Percentiles rank a stretch among this genome's conserved stretches.
Evolutionary conservation across 495 filamentous ascomycete genomes (phyloP).

Genomic region (Astrocystis sublimbata): DNA sequence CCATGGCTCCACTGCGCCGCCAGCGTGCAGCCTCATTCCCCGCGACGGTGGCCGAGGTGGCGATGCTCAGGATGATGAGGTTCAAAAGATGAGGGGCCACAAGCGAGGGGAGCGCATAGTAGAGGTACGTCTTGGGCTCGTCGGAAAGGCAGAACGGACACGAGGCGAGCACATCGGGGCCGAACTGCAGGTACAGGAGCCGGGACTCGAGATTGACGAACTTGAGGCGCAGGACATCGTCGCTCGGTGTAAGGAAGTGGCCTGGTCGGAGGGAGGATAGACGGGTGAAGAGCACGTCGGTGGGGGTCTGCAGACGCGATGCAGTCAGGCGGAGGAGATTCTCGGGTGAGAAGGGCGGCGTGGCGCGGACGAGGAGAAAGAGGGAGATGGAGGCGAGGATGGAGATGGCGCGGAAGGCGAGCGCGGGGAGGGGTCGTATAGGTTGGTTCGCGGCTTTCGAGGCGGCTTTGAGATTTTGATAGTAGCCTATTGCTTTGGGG

Average conservation of each 20-base stretch:
- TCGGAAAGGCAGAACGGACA: conserved; percentile 85
- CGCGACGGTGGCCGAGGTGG: conserved; percentile 57
- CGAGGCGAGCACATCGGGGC: conserved; percentile 65
- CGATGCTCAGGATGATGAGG: conserved; percentile 64
- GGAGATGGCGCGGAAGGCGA: conserved; percentile 53
- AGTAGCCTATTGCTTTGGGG: conserved; percentile 68
- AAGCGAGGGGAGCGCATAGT: conserved; percentile 77
- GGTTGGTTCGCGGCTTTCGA: conserved; percentile 49
- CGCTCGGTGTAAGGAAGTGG: conserved; percentile 55
- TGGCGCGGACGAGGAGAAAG: conserved; percentile 60
- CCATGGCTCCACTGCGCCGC: conserved; percentile 68
- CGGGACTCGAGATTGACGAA: conserved; percentile 70
- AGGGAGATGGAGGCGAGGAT: conserved; percentile 60
- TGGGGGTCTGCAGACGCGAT: conserved; percentile 80
- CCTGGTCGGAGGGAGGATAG: conserved; percentile 62
- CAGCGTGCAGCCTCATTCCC: conserved; percentile 60
- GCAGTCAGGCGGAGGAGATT: conserved; percentile 80
- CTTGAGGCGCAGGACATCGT: conserved; percentile 64
- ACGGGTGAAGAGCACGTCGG: conserved; percentile 81
- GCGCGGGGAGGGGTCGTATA: conserved; percentile 61
- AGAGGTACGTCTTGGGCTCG: conserved; percentile 68
- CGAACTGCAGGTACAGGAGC: conserved; percentile 80
- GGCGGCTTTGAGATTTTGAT: conserved; percentile 59
- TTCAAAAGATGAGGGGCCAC: conserved; percentile 77
- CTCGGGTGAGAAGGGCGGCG: conserved; percentile 70